Evolutionary conservation across 352 stramenopile genomes (phyloP), one percentile per base, ranked within the genome.

Genomic region (Phytophthora ramorum): DNA sequence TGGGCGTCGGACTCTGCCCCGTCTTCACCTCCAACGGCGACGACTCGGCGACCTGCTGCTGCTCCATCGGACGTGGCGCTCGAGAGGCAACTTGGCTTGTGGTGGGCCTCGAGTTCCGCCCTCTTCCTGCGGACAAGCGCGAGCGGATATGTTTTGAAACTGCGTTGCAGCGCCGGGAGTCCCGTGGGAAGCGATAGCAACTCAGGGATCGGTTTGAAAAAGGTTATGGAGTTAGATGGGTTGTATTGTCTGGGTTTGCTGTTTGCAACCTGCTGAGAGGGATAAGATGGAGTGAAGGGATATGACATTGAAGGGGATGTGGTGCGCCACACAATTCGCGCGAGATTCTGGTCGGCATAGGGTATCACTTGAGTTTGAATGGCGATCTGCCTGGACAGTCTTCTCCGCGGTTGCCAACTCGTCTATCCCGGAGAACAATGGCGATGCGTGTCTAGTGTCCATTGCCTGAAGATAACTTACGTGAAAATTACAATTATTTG

Each of bases 321-420:
- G 19, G 58, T 47, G 32, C 28, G 14, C 16, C 34, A 41, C 38
- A 40, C 22, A n/a, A 8, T 32, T 32, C 26, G 26, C 26, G 26
- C 26, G 26, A 32, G 63, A 45, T 43, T 57, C 53, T 69, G 61
- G 22, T 69, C 37, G 62, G 62, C 50, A 69, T 64, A 69, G 62
- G 40, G 59, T 17, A 35, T 22, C 22, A 2, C 38, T 47, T 30
- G 20, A 17, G 4, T 56, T 57, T 58, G 20, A 50, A 44, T n/a
- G 16, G 43, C 16, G 56, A 58, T 65, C 46, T 58, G 58, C 17
- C 16, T 7, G 28, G 41, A 57, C 50, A 30, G 4, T 34, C 7
- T 34, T 34, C 28, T 34, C 28, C 7, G 7, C 1, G 28, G 28
- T 34, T 34, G 7, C 28, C 28, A 30, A 34, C 28, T 34, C 40